Evolutionary conservation across 176 grass and related monocot genomes (phyloP), one percentile per base, ranked within the genome.

Genomic region (Eremochloa ophiuroides): DNA sequence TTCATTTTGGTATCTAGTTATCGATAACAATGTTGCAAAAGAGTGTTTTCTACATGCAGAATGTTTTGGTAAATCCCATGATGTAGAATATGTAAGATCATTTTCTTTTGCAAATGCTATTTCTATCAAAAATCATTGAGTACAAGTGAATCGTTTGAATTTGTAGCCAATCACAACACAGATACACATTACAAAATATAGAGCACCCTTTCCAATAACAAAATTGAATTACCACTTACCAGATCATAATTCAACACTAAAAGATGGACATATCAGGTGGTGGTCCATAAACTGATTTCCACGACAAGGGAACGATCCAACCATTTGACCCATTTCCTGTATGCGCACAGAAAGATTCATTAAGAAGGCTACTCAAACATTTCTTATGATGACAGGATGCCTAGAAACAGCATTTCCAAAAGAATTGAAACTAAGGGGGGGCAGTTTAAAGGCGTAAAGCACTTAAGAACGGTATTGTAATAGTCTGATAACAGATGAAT

Each of bases 241-340:
- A 78, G 60, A 67, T 67, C 30, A 73, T 31, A 72, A 30, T 7
- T 50, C 70, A 42, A 37, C 60, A 35, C 86, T 91, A 98, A 78
- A 94, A 98, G 66, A 98, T 74, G 64, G 90, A 91, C 81, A 93
- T 73, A 80, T 98, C 95, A 64, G 92, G 95, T 39, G 92, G 90
- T 65, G 95, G 95, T 22, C 95, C 92, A 62, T 94, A 98, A 61
- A 98, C 86, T 84, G 95, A 93, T 94, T 91, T 91, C 95, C 92
- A 98, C 20, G 95, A 94, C 39, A 89, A 76, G 12, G 95, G 95
- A 83, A 95, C 83, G 42, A 33, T 88, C 95, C 95, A 98, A 69
- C 86, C 90, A 81, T 77, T 87, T 68, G 78, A 42, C 27, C 41
- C 86, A 44, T 89, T 85, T 77, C 92, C 95, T 94, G 90, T 79